These are phyloP conservation scores for Trichosporon asahii DNA, from an alignment of 1,284 basidiomycete species.

Conservation along the genomic window DNA sequence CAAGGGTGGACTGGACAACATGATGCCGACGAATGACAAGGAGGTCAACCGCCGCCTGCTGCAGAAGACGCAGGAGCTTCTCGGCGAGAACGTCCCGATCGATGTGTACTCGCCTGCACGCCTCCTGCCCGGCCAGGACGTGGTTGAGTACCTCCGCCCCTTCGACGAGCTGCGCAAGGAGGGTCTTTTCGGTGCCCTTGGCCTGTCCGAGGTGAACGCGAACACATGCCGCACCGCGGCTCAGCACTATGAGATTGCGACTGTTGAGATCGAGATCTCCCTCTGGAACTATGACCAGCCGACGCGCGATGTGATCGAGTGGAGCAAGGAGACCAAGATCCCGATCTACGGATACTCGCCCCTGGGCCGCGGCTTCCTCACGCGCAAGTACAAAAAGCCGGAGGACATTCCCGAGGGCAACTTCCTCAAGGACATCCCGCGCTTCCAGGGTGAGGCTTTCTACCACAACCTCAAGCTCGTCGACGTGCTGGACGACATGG, in stretches of 20 bases:
- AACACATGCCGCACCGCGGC: slow-evolving; percentile 11
- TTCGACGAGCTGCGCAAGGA: slow-evolving; percentile 33
- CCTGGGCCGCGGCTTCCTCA: slow-evolving; percentile 61
- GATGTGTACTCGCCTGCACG: slow-evolving; percentile 53
- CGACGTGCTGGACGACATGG: slow-evolving; percentile 54
- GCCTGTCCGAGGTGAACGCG: slow-evolving; percentile 33
- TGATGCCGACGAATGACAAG: slow-evolving; percentile 27
- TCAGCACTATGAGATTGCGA: slow-evolving; percentile 42
- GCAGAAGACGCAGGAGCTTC: slow-evolving; percentile 47
- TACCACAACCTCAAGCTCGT: slow-evolving; percentile 60
- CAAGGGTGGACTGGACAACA: slow-evolving; percentile 53
- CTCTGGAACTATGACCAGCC: slow-evolving; percentile 57
- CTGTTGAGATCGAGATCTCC: slow-evolving; percentile 59
- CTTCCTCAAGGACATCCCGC: slow-evolving; percentile 32
- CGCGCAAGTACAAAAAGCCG: slow-evolving; percentile 55
- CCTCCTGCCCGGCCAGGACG: slow-evolving; percentile 13
- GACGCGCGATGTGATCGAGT: slow-evolving; percentile 48
- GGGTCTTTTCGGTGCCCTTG: slow-evolving; percentile 36
- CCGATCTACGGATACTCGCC: slow-evolving; percentile 62
- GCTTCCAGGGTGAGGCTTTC: slow-evolving; percentile 55
- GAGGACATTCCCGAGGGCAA: slow-evolving; percentile 57
- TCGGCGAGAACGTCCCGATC: slow-evolving; percentile 54
- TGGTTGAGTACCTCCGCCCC: slow-evolving; percentile 14
- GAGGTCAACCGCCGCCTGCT: slow-evolving; percentile 55
- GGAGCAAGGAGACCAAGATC: slow-evolving; percentile 55